Conservation (phyloP, 495 filamentous ascomycete genomes). For the Penicillium flavigenum region DNA sequence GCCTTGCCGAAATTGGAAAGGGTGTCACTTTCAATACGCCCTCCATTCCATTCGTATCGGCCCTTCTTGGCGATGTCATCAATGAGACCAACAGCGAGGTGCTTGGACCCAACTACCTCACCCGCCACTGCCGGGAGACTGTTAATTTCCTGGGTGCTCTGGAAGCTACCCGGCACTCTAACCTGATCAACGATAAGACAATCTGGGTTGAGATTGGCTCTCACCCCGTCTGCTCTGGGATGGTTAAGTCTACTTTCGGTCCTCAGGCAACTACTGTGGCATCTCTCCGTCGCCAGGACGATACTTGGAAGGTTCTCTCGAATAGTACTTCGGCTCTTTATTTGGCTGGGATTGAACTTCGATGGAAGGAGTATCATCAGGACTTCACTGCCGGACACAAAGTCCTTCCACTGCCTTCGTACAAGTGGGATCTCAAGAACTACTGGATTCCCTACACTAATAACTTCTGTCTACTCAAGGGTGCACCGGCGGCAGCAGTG, state of each 20-base stretch:
- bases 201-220: slow-evolving; percentile 66
- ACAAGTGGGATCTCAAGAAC: slow-evolving; percentile 76
- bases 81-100: slow-evolving; percentile 48
- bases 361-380: slow-evolving; percentile 78
- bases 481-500: slow-evolving; percentile 31
- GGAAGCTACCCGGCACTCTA: slow-evolving; percentile 51
- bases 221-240: slow-evolving; percentile 64
- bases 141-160: slow-evolving; percentile 73
- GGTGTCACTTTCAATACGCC: slow-evolving; percentile 60
- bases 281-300: slow-evolving; percentile 55
- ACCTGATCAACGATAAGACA: slow-evolving; percentile 43
- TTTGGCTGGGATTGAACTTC: slow-evolving; percentile 61
- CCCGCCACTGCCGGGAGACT: slow-evolving; percentile 63
- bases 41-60: slow-evolving; percentile 69
- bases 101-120: slow-evolving; percentile 61
- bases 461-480: slow-evolving; percentile 51
- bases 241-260: slow-evolving; percentile 68
- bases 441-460: slow-evolving; percentile 80
- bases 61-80: slow-evolving; percentile 62
- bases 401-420: slow-evolving; percentile 67
- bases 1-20: slow-evolving; percentile 59
- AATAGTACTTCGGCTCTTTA: slow-evolving; percentile 61
- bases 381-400: slow-evolving; percentile 62
- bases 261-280: slow-evolving; percentile 56
- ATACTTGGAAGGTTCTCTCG: slow-evolving; percentile 64